Evolutionary conservation across 345 rosid species (phyloP).

Genomic region (Euphorbia peplus): DNA sequence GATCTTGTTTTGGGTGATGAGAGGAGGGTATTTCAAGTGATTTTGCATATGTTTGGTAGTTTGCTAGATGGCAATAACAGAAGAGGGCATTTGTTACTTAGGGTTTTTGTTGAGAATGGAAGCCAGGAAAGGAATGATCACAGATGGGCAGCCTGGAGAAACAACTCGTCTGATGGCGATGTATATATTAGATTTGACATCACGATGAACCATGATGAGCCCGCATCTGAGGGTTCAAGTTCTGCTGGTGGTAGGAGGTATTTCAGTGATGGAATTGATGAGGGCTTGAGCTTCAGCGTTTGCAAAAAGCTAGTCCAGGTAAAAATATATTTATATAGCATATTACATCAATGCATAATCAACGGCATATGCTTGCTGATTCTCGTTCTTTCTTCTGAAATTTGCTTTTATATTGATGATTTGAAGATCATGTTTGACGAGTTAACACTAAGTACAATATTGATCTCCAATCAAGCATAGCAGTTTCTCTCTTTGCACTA

Average conservation of each 20-base stretch:
- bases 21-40: conserved; percentile 78
- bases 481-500: background rate
- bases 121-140: conserved; percentile 65
- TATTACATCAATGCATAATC: background rate
- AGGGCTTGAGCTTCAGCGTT: conserved; percentile 76
- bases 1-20: conserved; percentile 79
- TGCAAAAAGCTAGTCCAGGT: conserved; percentile 94
- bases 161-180: conserved; percentile 53
- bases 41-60: conserved; percentile 85
- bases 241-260: conserved; percentile 46
- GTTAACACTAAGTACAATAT: background rate
- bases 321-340: background rate
- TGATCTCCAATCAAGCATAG: background rate
- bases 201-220: conserved; percentile 29
- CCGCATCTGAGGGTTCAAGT: conserved; percentile 39
- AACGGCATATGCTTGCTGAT: background rate
- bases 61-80: conserved; percentile 47
- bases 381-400: background rate
- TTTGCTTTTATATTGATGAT: background rate
- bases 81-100: conserved; percentile 48
- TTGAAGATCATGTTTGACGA: background rate
- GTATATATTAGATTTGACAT: conserved; percentile 69
- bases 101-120: conserved; percentile 53
- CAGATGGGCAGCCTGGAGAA: conserved; percentile 75
- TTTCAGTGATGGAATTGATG: conserved; percentile 52